A percentile compares a stretch with the other conserved stretches of the same genome.
These are phyloP conservation scores for Pestalotiopsis sp. DNA, from an alignment of 2,329 filamentous ascomycete species.

Conservation along the genomic window DNA sequence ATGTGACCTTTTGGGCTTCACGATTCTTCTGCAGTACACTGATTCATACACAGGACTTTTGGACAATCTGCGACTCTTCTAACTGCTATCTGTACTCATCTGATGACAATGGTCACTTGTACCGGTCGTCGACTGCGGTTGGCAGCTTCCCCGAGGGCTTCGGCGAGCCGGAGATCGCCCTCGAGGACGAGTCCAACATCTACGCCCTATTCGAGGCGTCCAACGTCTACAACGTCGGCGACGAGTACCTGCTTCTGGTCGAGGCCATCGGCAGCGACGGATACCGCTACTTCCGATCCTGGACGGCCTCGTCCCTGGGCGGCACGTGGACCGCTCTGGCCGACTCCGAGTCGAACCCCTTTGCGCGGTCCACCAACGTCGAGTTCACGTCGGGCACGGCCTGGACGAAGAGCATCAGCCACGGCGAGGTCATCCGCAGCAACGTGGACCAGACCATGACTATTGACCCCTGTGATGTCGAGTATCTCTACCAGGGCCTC, in stretches of 20 bases:
- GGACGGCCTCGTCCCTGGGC: conserved; percentile 35
- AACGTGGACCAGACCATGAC: conserved; percentile 39
- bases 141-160: conserved; percentile 37
- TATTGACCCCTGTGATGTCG: conserved; percentile 34
- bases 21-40: no score
- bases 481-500: conserved; percentile 42
- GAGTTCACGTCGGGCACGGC: conserved; percentile 30
- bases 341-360: conserved; percentile 38
- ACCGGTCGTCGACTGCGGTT: conserved; percentile 38
- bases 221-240: conserved; percentile 37
- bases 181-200: conserved; percentile 26
- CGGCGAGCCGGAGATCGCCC: conserved; percentile 36
- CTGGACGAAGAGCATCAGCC: conserved; percentile 39
- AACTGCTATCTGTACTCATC: conserved; percentile 42
- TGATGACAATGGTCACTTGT: conserved; percentile 43
- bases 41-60: background rate
- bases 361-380: conserved; percentile 39
- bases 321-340: conserved; percentile 38
- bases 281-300: conserved; percentile 40
- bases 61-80: conserved; percentile 36
- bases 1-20: conserved; percentile 36
- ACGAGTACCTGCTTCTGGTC: conserved; percentile 39
- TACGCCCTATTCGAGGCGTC: conserved; percentile 40
- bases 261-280: conserved; percentile 37
- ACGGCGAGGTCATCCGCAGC: conserved; percentile 35